Evolutionary conservation across 2,329 filamentous ascomycete genomes (phyloP), one percentile per base, ranked within the genome.

Genomic region (Stachybotrys chlorohalonatus): DNA sequence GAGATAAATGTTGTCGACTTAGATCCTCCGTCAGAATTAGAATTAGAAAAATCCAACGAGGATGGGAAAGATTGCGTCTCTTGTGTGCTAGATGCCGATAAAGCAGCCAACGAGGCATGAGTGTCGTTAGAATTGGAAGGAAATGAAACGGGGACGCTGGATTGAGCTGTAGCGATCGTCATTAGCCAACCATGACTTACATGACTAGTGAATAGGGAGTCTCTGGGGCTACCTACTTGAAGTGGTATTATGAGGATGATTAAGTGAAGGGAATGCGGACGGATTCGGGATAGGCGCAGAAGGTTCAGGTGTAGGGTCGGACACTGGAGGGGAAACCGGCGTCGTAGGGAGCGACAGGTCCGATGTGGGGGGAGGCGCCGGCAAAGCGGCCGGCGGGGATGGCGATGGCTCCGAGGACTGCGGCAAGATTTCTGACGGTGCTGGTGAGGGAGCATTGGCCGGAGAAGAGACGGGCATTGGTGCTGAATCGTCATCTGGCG

Each of bases 211-310:
- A 4, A 24, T 24, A 4, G 24, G 24, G 24, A 24, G 24, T 24
- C 24, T 24, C 4, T 24, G 24, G 24, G 24, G 24, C 24, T 24
- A 24, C 24, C 24, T 24, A 24, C 24, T 24, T 24, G 4, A 4
- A 24, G 11, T 47, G 8, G 46, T 47, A 16, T 47, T 47, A n/a
- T 5, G 15, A 47, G 15, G 46, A 7, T 47, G 9, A 47, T n/a
- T 47, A n/a, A 47, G n/a, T n/a, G 49, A 39, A 4, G 49, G 49
- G 15, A 50, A 32, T 7, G 16, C 16, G 11, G 48, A n/a, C 11
- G 48, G 31, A 15, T 8, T 30, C 56, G 62, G 59, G 15, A 57
- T 67, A 64, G 60, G 68, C 65, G 62, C 54, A 60, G 68, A 66
- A 59, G 67, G 30, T 50, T 42, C 9, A 42, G 36, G 36, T 13